Conservation (phyloP, 176 grass and related monocot genomes). For the Olyra latifolia region DNA sequence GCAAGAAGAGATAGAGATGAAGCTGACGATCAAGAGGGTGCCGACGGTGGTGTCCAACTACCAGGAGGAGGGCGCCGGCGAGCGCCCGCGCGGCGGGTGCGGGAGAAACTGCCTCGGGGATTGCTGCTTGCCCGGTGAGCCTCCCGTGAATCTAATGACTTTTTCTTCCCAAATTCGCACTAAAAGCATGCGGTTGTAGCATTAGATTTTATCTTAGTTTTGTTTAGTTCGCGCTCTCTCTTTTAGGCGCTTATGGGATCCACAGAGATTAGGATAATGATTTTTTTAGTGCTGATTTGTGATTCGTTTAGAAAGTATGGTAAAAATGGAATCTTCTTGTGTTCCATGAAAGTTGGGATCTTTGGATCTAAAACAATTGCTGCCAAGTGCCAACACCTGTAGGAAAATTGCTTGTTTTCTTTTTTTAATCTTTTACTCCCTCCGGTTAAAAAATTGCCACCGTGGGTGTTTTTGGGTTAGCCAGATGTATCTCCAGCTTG, state of each 20-base stretch:
- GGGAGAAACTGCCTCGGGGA: slow-evolving; percentile 86
- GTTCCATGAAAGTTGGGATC: slow-evolving; percentile 22
- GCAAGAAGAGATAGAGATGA: slow-evolving; percentile 47
- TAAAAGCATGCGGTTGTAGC: background rate
- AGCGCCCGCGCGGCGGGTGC: slow-evolving; percentile 49
- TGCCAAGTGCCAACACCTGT: background rate
- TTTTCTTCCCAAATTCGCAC: slow-evolving; percentile 2
- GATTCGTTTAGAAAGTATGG: background rate
- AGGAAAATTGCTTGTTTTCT: background rate
- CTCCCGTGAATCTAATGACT: background rate
- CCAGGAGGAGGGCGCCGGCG: slow-evolving; percentile 59
- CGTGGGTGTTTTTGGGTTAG: background rate
- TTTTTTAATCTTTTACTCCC: background rate
- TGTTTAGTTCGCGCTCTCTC: background rate
- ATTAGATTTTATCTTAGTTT: background rate
- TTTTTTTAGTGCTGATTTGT: background rate
- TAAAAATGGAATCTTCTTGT: background rate
- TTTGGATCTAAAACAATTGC: background rate
- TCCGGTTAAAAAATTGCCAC: background rate
- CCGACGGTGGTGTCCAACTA: slow-evolving; percentile 95
- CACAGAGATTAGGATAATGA: background rate
- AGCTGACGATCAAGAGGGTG: slow-evolving; percentile 95
- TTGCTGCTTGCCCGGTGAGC: slow-evolving; percentile 87
- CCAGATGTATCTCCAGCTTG: background rate
- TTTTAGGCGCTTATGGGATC: background rate